Evolutionary conservation across 306 rosid genomes (phyloP).

Genomic region (Sechiopsis laciniata): DNA sequence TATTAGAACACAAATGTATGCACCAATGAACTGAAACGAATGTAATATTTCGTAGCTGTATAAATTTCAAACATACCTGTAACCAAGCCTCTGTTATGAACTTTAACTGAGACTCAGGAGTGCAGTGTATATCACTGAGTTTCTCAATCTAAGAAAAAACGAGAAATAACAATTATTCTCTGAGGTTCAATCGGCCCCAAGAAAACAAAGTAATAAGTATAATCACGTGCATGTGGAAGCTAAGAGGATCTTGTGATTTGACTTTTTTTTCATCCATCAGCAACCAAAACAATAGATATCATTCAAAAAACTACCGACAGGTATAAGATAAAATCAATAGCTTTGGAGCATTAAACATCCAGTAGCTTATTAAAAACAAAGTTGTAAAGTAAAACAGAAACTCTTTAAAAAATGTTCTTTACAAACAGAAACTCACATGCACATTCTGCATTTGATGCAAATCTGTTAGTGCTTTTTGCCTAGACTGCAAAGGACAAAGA

Average conservation of each 20-base stretch:
- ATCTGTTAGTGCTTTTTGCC: constrained; percentile 25
- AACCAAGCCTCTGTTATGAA: constrained; percentile 39
- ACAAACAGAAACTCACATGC: constrained; percentile 23
- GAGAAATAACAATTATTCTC: constrained; percentile 9
- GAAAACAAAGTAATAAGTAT: not conserved
- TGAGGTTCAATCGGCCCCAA: not conserved
- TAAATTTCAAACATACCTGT: constrained; percentile 7
- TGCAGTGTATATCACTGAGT: constrained; percentile 29
- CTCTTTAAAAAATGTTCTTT: too few relatives aligned
- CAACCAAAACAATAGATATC: not conserved
- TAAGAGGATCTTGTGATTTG: not conserved
- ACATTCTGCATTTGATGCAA: constrained; percentile 20
- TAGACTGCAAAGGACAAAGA: constrained; percentile 21
- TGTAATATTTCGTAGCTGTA: not conserved
- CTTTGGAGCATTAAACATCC: not conserved
- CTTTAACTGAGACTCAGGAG: constrained; percentile 28
- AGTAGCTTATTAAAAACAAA: not conserved
- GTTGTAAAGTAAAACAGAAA: not conserved
- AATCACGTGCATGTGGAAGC: not conserved
- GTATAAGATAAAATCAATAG: not conserved
- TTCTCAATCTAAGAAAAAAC: constrained; percentile 21
- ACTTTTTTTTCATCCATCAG: not conserved
- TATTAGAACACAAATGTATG: not conserved
- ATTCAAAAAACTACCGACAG: too few relatives aligned
- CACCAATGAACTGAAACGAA: not conserved